Percentiles rank a stretch among this genome's conserved stretches.
phyloP scores from a whole-genome alignment of 2,329 filamentous ascomycete species.

The Sclerotinia spermophila region DNA sequence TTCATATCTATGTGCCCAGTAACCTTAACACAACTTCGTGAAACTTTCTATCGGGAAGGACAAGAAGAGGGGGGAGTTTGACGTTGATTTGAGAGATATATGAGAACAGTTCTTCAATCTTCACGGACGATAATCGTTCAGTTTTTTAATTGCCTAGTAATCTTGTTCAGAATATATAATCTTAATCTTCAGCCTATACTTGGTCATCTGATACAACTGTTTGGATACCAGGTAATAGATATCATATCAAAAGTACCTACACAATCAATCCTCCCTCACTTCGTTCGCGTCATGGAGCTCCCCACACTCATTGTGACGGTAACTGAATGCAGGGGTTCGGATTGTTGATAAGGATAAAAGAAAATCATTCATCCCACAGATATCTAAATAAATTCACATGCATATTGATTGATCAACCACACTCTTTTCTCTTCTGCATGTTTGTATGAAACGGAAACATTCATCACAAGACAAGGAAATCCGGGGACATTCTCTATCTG shows the following conservation, averaged over 20 bases:
- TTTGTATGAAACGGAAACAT: neutral
- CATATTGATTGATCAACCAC: slow-evolving; percentile 5
- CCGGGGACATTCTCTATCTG: neutral
- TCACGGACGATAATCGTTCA: neutral
- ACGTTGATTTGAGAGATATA: neutral
- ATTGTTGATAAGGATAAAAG: neutral
- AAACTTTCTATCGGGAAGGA: neutral
- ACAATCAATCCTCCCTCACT: neutral
- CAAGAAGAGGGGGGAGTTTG: neutral
- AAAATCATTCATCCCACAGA: neutral
- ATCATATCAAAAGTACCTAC: neutral
- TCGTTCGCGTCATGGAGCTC: neutral
- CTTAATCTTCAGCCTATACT: neutral
- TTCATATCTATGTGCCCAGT: neutral
- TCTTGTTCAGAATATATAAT: neutral
- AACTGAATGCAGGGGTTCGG: neutral
- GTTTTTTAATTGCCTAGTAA: neutral
- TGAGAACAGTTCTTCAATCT: neutral
- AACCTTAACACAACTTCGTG: neutral
- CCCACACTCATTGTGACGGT: neutral
- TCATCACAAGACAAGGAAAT: neutral
- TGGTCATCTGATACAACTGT: neutral
- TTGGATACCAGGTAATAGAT: neutral
- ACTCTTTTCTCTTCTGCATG: neutral
- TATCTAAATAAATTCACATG: neutral